Evolutionary conservation across 2,329 filamentous ascomycete species (phyloP), one percentile per base, ranked within the genome.

Genomic region (Metarhizium sp.): DNA sequence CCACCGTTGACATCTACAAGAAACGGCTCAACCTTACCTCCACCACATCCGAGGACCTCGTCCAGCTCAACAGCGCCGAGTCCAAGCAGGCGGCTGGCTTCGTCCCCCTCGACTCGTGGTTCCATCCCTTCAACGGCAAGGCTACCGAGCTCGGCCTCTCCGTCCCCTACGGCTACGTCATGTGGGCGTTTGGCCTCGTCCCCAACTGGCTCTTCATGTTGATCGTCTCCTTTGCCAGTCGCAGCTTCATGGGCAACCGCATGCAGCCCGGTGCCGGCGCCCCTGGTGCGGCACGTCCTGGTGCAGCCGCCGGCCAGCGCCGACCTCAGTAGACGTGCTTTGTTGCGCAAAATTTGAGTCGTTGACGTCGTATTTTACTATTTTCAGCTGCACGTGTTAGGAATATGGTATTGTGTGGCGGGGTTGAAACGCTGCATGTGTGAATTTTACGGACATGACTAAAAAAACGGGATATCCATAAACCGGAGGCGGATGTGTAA

Each of bases 131-230:
- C 66, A 81, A 89, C 64, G 87, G 88, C 59, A 71, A 74, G 58
- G 72, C 88, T 46, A 83, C 82, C 57, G 71, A 87, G 74, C 78
- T 81, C 60, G 78, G 80, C 60, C 63, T 90, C 34, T 75, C 79
- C 36, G 71, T 87, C 53, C 85, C 86, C 43, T 71, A 86, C 47
- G 88, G 79, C 56, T 91, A 88, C 67, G 61, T 79, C 52, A 75
- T 90, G 62, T 90, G 82, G 81, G 76, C 76, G 60, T 82, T 88
- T 64, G 77, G 79, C 63, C 72, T 86, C 51, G 71, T 90, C 57
- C 81, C 88, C 56, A 84, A 85, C 75, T 92, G 88, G 88, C 72
- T 82, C 55, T 84, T 90, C 66, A 92, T 92, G 88, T 78, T 92
- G 62, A 67, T 81, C 51, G 78, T 92, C 62, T 88, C 85, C 53